phyloP scores from a whole-genome alignment of 2,329 filamentous ascomycete species.

The Neofusicoccum kwambonambiense region DNA sequence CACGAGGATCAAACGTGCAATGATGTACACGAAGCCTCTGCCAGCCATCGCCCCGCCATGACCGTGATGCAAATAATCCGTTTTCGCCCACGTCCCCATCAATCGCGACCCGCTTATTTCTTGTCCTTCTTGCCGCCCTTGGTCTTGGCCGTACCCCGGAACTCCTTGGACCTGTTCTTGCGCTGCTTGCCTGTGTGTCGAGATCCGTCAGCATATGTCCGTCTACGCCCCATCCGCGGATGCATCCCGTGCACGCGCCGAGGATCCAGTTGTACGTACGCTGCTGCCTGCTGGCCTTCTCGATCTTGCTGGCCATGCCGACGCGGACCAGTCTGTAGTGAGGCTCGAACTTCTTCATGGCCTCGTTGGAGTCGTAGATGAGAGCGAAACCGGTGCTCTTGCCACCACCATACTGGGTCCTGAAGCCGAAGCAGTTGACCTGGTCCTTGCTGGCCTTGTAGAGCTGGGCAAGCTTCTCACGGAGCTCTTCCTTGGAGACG shows the following conservation, averaged over 20 bases:
- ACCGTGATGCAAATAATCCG: slow-evolving; percentile 18
- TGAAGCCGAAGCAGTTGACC: slow-evolving; percentile 96
- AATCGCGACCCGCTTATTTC: slow-evolving; percentile 45
- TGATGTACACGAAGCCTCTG: slow-evolving; percentile 12
- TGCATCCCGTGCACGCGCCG: neutral
- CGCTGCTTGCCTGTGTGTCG: slow-evolving; percentile 87
- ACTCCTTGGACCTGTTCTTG: slow-evolving; percentile 99
- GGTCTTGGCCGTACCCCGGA: slow-evolving; percentile 96
- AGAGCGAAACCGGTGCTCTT: slow-evolving; percentile 99
- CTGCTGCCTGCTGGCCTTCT: slow-evolving; percentile 98
- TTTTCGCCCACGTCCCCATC: slow-evolving; percentile 17
- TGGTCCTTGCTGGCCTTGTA: slow-evolving; percentile 99
- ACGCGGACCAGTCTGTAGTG: slow-evolving; percentile 95
- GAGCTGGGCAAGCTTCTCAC: slow-evolving; percentile 85
- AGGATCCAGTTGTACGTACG: slow-evolving; percentile 64
- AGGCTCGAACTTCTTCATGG: slow-evolving; percentile 99
- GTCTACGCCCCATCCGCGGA: neutral
- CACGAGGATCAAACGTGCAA: slow-evolving; percentile 12
- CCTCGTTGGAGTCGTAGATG: slow-evolving; percentile 96
- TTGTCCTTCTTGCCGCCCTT: slow-evolving; percentile 96
- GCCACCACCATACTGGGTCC: slow-evolving; percentile 98
- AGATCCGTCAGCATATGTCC: slow-evolving; percentile 29
- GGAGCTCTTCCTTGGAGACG: slow-evolving; percentile 99
- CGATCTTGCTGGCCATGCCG: slow-evolving; percentile 88
- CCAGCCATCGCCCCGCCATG: slow-evolving; percentile 16